Evolutionary conservation across 164 flowering plant species (phyloP), one percentile per base, ranked within the genome.

Genomic region (Cinnamomum chago): DNA sequence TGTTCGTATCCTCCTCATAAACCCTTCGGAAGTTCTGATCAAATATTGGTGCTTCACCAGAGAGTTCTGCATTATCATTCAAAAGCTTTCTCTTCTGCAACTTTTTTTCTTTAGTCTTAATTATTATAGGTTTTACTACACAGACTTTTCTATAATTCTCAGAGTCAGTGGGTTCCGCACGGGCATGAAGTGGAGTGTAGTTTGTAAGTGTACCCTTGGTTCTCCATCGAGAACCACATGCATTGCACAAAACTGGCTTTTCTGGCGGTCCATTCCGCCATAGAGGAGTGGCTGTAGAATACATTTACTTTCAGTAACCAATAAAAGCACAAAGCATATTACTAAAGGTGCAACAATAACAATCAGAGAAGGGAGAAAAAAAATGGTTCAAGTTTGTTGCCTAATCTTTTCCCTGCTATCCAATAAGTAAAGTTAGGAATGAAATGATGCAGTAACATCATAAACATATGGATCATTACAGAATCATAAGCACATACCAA

Each of bases 221-320:
- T 82, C 99, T 91, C 99, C 99, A 96, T 72, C 98, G 80, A 5
- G 98, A 94, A 7, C 99, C 99, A 84, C 99, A 96, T 47, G 99
- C 99, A 89, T 96, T 96, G 88, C 99, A 96, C 51, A 96, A 80
- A 30, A 96, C 90, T 17, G 98, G 99, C 89, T 96, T 96, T 74
- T 96, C 97, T 55, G 97, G 92, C 74, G 99, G 99, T 35, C 99
- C 99, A 84, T 96, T 96, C 62, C 99, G 93, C 99, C 99, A 96
- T 68, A 94, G 94, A 70, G 99, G 98, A 50, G 99, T 96, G 82
- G 90, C 99, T 96, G 80, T 81, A 75, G 50, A 50, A 78, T 72
- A 30, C 40, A 18, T 9, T 28, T 67, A 12, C 33, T 28, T 55
- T 79, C 73, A 66, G 72, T 23, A 20, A 22, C 52, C 23, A 18